Conservation (phyloP, 2,329 filamentous ascomycete species). For the Dendrostoma leiphaemia region DNA sequence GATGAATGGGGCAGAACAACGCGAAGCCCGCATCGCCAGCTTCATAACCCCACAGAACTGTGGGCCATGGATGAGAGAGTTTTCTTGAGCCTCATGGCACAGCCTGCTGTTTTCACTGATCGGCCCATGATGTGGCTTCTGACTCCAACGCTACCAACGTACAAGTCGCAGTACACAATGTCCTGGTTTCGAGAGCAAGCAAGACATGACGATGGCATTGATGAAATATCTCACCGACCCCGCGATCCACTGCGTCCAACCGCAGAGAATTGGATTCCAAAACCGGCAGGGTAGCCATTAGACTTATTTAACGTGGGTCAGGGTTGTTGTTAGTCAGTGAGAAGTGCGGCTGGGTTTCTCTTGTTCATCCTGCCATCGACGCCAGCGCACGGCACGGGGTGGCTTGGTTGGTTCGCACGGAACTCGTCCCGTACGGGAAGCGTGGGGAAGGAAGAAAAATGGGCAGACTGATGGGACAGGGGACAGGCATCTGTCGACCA, state of each 20-base stretch:
- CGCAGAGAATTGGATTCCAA: not conserved
- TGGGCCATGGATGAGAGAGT: conserved; percentile 5
- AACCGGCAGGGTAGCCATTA: conserved; percentile 3
- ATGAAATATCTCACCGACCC: not conserved
- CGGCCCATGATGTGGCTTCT: not conserved
- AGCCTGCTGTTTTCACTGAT: conserved; percentile 1
- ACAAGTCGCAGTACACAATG: too few species aligned
- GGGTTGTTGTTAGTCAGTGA: conserved; percentile 2
- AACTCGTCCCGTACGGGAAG: not conserved
- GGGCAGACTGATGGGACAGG: not conserved
- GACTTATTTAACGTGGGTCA: conserved; percentile 16
- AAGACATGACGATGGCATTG: not conserved
- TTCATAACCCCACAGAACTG: conserved; percentile 9
- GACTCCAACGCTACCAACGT: not conserved
- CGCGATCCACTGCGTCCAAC: not conserved
- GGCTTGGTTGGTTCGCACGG: conserved; percentile 10
- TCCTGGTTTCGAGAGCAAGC: not conserved
- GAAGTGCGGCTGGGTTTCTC: not conserved
- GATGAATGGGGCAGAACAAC: conserved; percentile 2
- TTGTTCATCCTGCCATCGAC: not conserved
- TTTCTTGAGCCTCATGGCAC: conserved; percentile 16
- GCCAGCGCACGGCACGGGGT: conserved; percentile 17
- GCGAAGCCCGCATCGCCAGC: conserved; percentile 15
- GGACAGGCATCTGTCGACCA: conserved; percentile 7
- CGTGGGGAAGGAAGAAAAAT: not conserved